These are phyloP conservation scores for Ormosia emarginata DNA, from an alignment of 306 rosid genomes.

Conservation along the genomic window DNA sequence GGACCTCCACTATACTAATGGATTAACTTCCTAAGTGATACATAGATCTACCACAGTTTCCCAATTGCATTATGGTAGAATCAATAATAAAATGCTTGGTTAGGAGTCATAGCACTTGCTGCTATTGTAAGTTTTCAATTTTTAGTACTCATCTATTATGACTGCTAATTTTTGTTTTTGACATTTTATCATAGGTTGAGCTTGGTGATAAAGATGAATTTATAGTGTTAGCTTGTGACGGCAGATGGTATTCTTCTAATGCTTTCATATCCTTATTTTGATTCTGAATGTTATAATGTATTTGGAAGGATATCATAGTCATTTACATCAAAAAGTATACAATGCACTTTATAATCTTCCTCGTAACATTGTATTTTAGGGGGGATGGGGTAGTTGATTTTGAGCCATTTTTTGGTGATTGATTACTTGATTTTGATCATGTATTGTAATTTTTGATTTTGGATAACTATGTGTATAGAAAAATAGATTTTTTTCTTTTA, in stretches of 20 bases:
- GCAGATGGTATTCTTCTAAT: conserved; percentile 68
- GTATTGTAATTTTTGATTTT: too few species aligned
- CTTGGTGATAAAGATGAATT: conserved; percentile 82
- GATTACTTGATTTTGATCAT: too few species aligned
- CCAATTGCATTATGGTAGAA: neutral
- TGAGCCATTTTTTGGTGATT: too few species aligned
- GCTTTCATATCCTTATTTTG: neutral
- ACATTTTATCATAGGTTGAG: conserved; percentile 50
- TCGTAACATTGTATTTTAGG: too few species aligned
- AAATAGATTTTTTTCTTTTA: too few species aligned
- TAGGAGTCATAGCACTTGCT: neutral
- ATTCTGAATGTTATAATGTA: neutral
- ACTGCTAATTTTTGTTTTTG: neutral
- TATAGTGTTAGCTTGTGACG: conserved; percentile 61
- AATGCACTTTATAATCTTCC: too few species aligned
- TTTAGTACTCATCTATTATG: too few species aligned
- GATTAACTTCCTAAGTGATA: neutral
- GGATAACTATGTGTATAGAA: too few species aligned
- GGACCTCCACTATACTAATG: too few species aligned
- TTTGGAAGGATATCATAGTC: neutral
- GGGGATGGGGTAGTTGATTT: too few species aligned
- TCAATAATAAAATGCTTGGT: neutral
- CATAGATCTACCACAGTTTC: neutral
- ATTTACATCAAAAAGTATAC: neutral
- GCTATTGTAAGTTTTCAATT: neutral